Evolutionary conservation across 257 asterid species (phyloP), one percentile per base, ranked within the genome.

Genomic region (Voacanga thouarsii): DNA sequence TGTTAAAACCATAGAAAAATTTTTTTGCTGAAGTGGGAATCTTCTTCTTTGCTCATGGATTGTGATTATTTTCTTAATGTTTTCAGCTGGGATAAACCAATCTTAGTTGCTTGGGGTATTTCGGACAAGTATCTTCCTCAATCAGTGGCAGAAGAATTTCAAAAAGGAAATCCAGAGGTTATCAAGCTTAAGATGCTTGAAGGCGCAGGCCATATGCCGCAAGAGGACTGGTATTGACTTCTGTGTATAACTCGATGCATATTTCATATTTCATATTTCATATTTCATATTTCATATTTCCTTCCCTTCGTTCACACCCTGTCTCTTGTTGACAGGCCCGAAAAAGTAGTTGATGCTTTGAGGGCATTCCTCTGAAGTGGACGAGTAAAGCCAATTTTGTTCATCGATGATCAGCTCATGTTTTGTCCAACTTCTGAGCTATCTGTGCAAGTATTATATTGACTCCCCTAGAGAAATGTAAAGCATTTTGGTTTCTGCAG

Each of bases 191-290:
- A 89, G 83, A 75, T 93, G 88, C 87, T 95, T 75, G 99, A 95
- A 89, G 99, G 99, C 28, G 99, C 99, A 21, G 98, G 99, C 56
- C 99, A 95, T 81, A 95, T 95, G 97, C 99, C 99, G 4, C 97
- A 93, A 82, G 99, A 93, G 85, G 99, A 95, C 86, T 95, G 98
- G 99, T 95, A 95, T 71, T 21, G 77, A 21, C 59, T 65, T 78
- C 57, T 57, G 68, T 33, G 30, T 12, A 11, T 3, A 26, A 41
- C 24, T 75, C 0, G 0, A 65, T 37, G 12, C 14, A 28, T 3
- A 3, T 39, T 8, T 57, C 75, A 12, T 51, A 47, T 71, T 69
- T 83, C 75, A 28, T 3, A 3, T 39, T 8, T 57, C 14, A 28
- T 3, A 3, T 39, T 8, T 57, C 14, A 28, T 3, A 3, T 39